phyloP scores from a whole-genome alignment of 2,329 filamentous ascomycete genomes.

The Neonectria sp. region DNA sequence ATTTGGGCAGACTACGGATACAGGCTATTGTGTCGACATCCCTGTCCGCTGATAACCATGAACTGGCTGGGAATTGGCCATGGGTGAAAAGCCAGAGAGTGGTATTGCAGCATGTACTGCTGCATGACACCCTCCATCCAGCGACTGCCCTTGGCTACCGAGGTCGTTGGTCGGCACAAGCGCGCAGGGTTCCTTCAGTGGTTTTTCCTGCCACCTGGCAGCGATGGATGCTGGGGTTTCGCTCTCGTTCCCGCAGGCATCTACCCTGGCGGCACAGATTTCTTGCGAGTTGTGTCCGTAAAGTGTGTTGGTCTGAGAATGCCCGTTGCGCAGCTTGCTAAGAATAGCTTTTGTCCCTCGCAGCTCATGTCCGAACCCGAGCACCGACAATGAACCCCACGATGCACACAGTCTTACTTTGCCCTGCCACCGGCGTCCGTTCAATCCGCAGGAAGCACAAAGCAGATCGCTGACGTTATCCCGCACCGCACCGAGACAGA shows the following conservation, averaged over 20 bases:
- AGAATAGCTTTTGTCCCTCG: background rate
- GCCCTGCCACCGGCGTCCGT: conserved; percentile 1
- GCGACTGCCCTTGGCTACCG: conserved; percentile 5
- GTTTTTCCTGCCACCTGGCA: background rate
- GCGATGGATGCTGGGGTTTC: no score
- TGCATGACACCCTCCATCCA: conserved; percentile 13
- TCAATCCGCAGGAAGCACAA: background rate
- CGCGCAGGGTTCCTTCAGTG: background rate
- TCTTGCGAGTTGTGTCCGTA: background rate
- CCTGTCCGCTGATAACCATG: conserved; percentile 11
- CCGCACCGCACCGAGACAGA: background rate
- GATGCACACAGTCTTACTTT: background rate
- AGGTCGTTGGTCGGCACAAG: conserved; percentile 21
- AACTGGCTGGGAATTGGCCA: background rate
- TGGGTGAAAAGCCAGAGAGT: conserved; percentile 5
- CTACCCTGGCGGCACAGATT: background rate
- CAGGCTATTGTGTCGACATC: background rate
- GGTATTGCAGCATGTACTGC: conserved; percentile 9
- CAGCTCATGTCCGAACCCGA: background rate
- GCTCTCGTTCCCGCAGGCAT: background rate
- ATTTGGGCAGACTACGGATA: background rate
- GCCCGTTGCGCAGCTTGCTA: background rate
- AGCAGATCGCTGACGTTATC: background rate
- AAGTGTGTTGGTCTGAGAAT: background rate
- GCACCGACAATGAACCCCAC: background rate